Evolutionary conservation across 306 rosid species (phyloP).

Genomic region (Medicago lupulina): DNA sequence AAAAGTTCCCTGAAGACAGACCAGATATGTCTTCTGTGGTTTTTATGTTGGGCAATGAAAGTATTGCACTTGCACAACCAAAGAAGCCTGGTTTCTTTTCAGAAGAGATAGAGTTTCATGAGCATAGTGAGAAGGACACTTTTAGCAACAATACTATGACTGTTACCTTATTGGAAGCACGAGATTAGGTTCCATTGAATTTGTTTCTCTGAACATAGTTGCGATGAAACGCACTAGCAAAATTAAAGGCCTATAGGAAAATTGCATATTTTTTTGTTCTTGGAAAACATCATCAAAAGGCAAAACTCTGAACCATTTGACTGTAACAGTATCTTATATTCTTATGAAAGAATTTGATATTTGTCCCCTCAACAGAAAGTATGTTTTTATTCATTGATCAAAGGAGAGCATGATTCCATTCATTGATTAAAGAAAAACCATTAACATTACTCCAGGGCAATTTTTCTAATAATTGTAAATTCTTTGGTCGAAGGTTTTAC

Average conservation of each 20-base stretch:
- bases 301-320: too few species aligned
- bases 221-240: background rate
- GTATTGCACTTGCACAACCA: slow-evolving; percentile 40
- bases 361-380: background rate
- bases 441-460: background rate
- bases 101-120: slow-evolving; percentile 7
- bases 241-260: too few species aligned
- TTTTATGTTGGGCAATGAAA: slow-evolving; percentile 46
- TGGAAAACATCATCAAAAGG: too few species aligned
- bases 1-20: slow-evolving; percentile 47
- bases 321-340: background rate
- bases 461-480: background rate
- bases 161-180: slow-evolving; percentile 37
- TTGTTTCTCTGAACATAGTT: background rate
- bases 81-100: slow-evolving; percentile 33
- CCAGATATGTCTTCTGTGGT: slow-evolving; percentile 55
- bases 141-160: slow-evolving; percentile 38
- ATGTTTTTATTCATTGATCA: background rate
- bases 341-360: background rate
- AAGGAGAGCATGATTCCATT: background rate
- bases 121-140: background rate
- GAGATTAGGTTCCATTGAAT: slow-evolving; percentile 17
- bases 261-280: too few species aligned
- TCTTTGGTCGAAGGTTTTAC: background rate
- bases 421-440: background rate